Base-by-base conservation (phyloP, 352 stramenopile species). In the Pythium myriotylum region DNA sequence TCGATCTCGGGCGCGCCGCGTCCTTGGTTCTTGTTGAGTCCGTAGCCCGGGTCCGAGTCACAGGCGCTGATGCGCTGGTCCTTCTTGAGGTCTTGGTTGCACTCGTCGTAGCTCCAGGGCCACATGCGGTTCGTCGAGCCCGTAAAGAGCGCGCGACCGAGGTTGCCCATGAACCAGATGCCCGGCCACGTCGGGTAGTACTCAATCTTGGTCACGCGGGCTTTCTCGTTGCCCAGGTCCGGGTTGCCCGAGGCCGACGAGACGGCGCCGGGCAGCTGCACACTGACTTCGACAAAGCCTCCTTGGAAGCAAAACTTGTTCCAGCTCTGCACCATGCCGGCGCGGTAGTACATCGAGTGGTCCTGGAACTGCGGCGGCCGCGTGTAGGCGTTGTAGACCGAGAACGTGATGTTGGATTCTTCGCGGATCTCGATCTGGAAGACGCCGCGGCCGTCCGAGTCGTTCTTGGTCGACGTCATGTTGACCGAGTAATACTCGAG, bases 221-320 rank as follows among this genome's bases (percentile, higher is more conserved):
- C 54, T 1, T 22, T 32, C 3, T 47, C 56, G 19, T 16, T 29
- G 33, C 13, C 39, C 17, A 73, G 4, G 45, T 79, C 63, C 10
- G 71, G 71, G 49, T 79, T 79, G 1, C 52, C 51, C 0, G 71
- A 72, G 13, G 74, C 77, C 41, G 82, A 77, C 42, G 73, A 70
- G 0, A 76, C 61, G 23, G 88, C 82, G 10, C 89, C 91, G 1
- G 91, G 91, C 16, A 98, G 73, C 56, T 92, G 81, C 2, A 90
- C 81, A 50, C 80, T 62, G 22, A 98, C 84, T 71, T 98, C 93
- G 8, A 99, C 61, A 65, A 97, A 96, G 16, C 92, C 94, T 41
- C 94, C 92, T 26, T 94, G 95, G 69, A 97, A 98, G 72, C 91
- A 98, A 60, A 98, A 98, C 72, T 98, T 98, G 79, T 98, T 95